Evolutionary conservation across 345 rosid genomes (phyloP), one percentile per base, ranked within the genome.

Genomic region (Pelargonium nanum): DNA sequence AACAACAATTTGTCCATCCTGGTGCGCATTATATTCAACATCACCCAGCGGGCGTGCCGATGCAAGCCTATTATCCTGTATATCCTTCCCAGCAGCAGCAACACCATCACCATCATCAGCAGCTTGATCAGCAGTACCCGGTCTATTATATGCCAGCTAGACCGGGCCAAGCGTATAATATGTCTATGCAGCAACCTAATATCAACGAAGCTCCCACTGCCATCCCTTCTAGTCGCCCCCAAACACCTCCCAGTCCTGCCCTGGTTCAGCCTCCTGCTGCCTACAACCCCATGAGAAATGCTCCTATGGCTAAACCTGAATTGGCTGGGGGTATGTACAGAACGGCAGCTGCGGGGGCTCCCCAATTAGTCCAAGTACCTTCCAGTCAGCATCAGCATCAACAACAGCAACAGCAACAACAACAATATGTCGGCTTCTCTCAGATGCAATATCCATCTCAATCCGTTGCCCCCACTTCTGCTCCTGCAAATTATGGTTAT

Each of bases 391-490:
- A 80, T 54, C 98, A 92, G 65, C 95, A 6, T 9, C 48, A 40
- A 12, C 45, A 34, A 10, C 45, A 34, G 4, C 45, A 40, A 40
- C 87, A 78, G 65, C 85, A 80, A 50, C 98, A 92, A 65, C 95
- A 85, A 45, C 97, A 81, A 12, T 89, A 75, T 69, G 78, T 84
- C 53, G 94, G 87, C 21, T 93, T 80, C 75, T 67, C 97, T 7
- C 93, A 83, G 71, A 74, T 92, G 67, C 97, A 87, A 54, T 86
- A 89, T 62, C 96, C 87, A 7, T 82, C 96, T 50, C 96, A 87
- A 75, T 83, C 95, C 48, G 81, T 78, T 57, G 74, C 76, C 13
- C 79, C 87, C 52, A 19, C 75, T 57, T 71, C 94, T 0, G 72
- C 87, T 44, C 65, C 73, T 59, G 72, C 83, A 9, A 75, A 72